These are phyloP conservation scores for Euclidium syriacum DNA, from an alignment of 345 rosid genomes.

Conservation along the genomic window DNA sequence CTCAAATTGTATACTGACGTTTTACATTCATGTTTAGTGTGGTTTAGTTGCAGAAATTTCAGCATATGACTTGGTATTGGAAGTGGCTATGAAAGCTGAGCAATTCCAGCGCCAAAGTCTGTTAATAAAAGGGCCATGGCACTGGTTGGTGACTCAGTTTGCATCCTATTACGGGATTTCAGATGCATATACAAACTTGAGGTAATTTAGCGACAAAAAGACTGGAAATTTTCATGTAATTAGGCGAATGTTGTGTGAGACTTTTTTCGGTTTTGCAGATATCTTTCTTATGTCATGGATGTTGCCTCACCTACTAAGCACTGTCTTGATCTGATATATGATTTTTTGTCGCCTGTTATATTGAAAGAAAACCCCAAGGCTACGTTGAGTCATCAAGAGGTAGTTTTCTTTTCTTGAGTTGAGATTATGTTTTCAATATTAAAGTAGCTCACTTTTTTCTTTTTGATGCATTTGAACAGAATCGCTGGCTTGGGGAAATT, in stretches of 20 bases:
- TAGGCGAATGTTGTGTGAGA: background rate
- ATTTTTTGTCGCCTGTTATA: slow-evolving; percentile 55
- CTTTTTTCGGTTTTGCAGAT: slow-evolving; percentile 35
- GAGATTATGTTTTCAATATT: background rate
- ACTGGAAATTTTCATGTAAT: background rate
- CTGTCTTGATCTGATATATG: slow-evolving; percentile 63
- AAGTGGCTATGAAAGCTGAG: slow-evolving; percentile 81
- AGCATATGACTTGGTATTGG: slow-evolving; percentile 78
- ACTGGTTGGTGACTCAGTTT: slow-evolving; percentile 71
- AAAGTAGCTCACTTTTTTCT: background rate
- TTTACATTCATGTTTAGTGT: slow-evolving; percentile 30
- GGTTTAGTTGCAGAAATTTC: slow-evolving; percentile 93
- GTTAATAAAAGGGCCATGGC: slow-evolving; percentile 66
- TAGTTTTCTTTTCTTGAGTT: slow-evolving; percentile 8
- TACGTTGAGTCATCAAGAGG: slow-evolving; percentile 86
- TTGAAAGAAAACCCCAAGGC: slow-evolving; percentile 52
- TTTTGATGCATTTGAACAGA: slow-evolving; percentile 37
- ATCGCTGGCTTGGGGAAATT: slow-evolving; percentile 75
- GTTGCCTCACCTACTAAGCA: slow-evolving; percentile 86
- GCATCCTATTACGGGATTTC: slow-evolving; percentile 81
- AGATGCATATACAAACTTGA: slow-evolving; percentile 70
- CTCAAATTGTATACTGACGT: background rate
- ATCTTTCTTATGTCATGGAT: slow-evolving; percentile 87
- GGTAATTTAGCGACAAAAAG: slow-evolving; percentile 32
- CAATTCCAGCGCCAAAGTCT: slow-evolving; percentile 69